Percentiles rank a stretch among this genome's conserved stretches.
phyloP scores from a whole-genome alignment of 768 basidiomycete genomes.

The Leccinum incarnatum region DNA sequence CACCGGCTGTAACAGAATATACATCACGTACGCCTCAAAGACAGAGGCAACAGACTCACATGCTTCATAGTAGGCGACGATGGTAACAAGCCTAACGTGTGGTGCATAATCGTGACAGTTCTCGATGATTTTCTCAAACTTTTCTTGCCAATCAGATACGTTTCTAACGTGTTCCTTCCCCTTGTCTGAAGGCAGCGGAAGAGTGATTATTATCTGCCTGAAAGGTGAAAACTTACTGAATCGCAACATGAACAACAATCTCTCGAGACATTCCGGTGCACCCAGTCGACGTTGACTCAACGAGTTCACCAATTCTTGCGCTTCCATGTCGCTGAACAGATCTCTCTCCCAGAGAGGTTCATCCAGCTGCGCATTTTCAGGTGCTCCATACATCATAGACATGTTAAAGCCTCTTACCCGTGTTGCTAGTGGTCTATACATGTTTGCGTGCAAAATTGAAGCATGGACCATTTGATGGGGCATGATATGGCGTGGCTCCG shows the following conservation, averaged over 20 bases:
- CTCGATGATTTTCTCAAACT: constrained; percentile 9
- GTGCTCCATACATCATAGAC: not conserved
- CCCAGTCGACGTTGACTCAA: constrained; percentile 1
- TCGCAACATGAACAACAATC: constrained; percentile 12
- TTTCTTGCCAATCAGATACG: constrained; percentile 8
- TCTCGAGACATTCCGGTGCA: constrained; percentile 11
- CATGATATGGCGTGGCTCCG: constrained; percentile 10
- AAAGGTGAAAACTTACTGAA: not conserved
- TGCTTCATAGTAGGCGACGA: constrained; percentile 23
- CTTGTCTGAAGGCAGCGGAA: constrained; percentile 4
- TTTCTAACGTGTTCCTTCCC: constrained; percentile 17
- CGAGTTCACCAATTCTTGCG: not conserved
- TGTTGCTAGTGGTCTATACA: not conserved
- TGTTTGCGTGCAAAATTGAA: not conserved
- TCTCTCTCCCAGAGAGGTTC: constrained; percentile 9
- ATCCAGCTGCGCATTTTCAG: not conserved
- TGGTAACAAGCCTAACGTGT: constrained; percentile 19
- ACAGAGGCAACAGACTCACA: constrained; percentile 8
- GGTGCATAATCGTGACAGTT: not conserved
- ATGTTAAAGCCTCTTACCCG: not conserved
- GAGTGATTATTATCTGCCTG: not conserved
- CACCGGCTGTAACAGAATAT: constrained; percentile 1
- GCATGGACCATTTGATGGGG: not conserved
- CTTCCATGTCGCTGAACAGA: constrained; percentile 11
- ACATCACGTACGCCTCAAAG: not conserved